phyloP scores from a whole-genome alignment of 2,329 filamentous ascomycete species.

The Cercospora sesami region DNA sequence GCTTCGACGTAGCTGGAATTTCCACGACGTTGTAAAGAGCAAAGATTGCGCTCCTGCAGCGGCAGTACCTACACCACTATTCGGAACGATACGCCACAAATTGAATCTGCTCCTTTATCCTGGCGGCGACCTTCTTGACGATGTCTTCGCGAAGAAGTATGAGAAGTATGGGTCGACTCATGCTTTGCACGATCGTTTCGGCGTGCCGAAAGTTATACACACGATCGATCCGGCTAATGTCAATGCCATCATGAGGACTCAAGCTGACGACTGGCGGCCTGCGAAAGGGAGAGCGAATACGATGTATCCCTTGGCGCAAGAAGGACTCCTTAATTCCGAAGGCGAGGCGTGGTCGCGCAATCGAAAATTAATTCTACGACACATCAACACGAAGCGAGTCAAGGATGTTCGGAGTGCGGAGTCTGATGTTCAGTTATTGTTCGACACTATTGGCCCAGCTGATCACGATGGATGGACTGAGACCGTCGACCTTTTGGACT shows the following conservation, averaged over 20 bases:
- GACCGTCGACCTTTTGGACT: slow-evolving; percentile 33
- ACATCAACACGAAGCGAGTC: slow-evolving; percentile 23
- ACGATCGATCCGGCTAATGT: slow-evolving; percentile 28
- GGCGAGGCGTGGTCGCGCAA: slow-evolving; percentile 27
- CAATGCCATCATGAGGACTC: slow-evolving; percentile 24
- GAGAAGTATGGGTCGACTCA: slow-evolving; percentile 24
- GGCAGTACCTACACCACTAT: slow-evolving; percentile 18
- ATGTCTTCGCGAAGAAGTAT: slow-evolving; percentile 26
- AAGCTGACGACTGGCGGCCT: slow-evolving; percentile 21
- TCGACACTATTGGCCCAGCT: slow-evolving; percentile 20
- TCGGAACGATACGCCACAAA: slow-evolving; percentile 26
- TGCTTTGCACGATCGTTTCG: slow-evolving; percentile 21
- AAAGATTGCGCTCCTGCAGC: slow-evolving; percentile 15
- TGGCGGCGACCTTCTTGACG: slow-evolving; percentile 25
- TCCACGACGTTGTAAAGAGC: slow-evolving; percentile 5
- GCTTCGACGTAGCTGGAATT: background rate
- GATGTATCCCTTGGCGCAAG: slow-evolving; percentile 28
- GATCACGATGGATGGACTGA: slow-evolving; percentile 29
- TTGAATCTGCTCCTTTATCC: slow-evolving; percentile 20
- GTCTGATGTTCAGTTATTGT: slow-evolving; percentile 24
- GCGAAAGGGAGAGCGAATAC: slow-evolving; percentile 22
- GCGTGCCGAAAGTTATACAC: slow-evolving; percentile 24
- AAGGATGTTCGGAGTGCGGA: slow-evolving; percentile 24
- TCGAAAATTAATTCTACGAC: slow-evolving; percentile 26
- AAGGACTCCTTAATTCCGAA: slow-evolving; percentile 26